Evolutionary conservation across 805 yeast species (phyloP).

Genomic region (Suhomyces vadensis): DNA sequence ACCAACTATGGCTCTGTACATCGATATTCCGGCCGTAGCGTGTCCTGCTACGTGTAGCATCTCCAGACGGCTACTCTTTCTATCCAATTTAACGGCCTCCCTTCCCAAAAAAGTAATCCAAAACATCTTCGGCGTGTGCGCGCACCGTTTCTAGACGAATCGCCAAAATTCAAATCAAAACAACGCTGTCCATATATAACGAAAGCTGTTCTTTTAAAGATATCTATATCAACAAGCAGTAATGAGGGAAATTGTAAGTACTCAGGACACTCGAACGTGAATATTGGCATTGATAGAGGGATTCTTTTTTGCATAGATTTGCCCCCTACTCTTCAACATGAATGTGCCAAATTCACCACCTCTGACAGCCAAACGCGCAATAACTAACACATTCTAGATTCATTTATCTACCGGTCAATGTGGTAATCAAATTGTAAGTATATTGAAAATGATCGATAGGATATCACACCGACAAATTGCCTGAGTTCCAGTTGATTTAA

Average conservation of each 20-base stretch:
- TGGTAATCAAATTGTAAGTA: slow-evolving; percentile 91
- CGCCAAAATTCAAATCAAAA: slow-evolving; percentile 13
- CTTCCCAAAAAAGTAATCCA: slow-evolving; percentile 4
- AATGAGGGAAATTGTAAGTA: slow-evolving; percentile 34
- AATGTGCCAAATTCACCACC: background rate
- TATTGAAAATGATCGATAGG: too few relatives aligned
- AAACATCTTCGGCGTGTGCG: slow-evolving; percentile 18
- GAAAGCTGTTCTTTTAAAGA: slow-evolving; percentile 5
- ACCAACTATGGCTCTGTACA: too few relatives aligned
- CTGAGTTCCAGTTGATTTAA: too few relatives aligned
- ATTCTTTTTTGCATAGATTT: too few relatives aligned
- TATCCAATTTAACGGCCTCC: background rate
- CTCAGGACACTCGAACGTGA: too few relatives aligned
- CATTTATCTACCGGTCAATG: slow-evolving; percentile 98
- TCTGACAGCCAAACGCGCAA: slow-evolving; percentile 8
- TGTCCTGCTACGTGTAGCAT: background rate
- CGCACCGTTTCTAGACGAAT: slow-evolving; percentile 14
- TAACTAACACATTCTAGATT: slow-evolving; percentile 51
- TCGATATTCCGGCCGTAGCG: too few relatives aligned
- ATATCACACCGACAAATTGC: too few relatives aligned
- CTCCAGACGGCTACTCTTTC: background rate
- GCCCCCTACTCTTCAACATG: background rate
- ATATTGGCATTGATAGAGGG: too few relatives aligned
- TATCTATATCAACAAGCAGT: slow-evolving; percentile 4
- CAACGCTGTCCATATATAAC: slow-evolving; percentile 8